These are phyloP conservation scores for sunflower (Helianthus annuus) DNA, from an alignment of 129 eudicot genomes.

Conservation along the genomic window HanXRQr2.0-SUNRISE NC_035440.2:64713323-64713822, in stretches of 20 bases:
- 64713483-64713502: background rate
- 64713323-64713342: constrained; percentile 47
- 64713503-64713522: background rate
- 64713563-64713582: constrained; percentile 79
- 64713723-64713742: constrained; percentile 30
- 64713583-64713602: constrained; percentile 92
- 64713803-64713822: background rate
- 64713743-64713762: constrained; percentile 30
- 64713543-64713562: constrained; percentile 87
- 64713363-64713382: background rate
- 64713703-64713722: constrained; percentile 27
- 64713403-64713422: background rate
- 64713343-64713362: background rate
- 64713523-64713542: constrained; percentile 47
- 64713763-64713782: background rate
- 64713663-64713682: constrained; percentile 62
- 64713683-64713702: constrained; percentile 16
- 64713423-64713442: background rate
- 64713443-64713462: background rate
- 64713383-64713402: background rate
- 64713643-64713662: constrained; percentile 62
- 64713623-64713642: constrained; percentile 72
- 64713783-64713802: background rate
- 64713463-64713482: background rate
- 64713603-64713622: constrained; percentile 67